Evolutionary conservation across 768 basidiomycete species (phyloP).

Genomic region (Trametes gibbosa): DNA sequence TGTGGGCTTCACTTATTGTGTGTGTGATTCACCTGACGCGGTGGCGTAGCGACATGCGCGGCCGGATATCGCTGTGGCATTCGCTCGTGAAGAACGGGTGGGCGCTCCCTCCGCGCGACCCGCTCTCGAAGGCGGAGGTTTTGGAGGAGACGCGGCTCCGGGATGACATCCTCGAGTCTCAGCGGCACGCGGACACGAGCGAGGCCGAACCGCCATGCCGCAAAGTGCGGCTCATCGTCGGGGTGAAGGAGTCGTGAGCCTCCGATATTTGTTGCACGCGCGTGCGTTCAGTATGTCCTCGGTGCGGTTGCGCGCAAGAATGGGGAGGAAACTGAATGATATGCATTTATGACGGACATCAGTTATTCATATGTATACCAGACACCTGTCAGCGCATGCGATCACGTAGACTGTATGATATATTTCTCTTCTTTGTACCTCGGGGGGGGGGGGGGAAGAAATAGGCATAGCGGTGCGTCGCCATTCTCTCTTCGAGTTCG

Average conservation of each 20-base stretch:
- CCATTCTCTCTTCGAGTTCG: too few species aligned
- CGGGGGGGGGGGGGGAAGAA: not conserved
- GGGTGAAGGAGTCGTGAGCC: slow-evolving; percentile 21
- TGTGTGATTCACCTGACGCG: not conserved
- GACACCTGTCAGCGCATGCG: not conserved
- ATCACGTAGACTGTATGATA: slow-evolving; percentile 14
- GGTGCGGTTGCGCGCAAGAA: too few species aligned
- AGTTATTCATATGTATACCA: slow-evolving; percentile 18
- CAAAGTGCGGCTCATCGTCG: slow-evolving; percentile 25
- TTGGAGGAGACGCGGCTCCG: slow-evolving; percentile 27
- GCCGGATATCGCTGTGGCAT: slow-evolving; percentile 28
- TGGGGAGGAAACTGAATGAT: not conserved
- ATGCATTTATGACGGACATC: not conserved
- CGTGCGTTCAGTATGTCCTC: not conserved
- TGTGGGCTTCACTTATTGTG: not conserved
- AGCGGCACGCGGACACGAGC: slow-evolving; percentile 19
- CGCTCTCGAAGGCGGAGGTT: slow-evolving; percentile 25
- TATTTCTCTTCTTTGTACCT: not conserved
- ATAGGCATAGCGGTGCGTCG: not conserved
- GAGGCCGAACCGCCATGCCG: slow-evolving; percentile 23
- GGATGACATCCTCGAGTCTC: slow-evolving; percentile 27
- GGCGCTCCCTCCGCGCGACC: slow-evolving; percentile 25
- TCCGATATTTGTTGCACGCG: not conserved
- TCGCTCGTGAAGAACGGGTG: slow-evolving; percentile 26
- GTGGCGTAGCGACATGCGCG: slow-evolving; percentile 26